Base-by-base conservation (phyloP, 768 basidiomycete species). In the Asterophora lycoperdoides region DNA sequence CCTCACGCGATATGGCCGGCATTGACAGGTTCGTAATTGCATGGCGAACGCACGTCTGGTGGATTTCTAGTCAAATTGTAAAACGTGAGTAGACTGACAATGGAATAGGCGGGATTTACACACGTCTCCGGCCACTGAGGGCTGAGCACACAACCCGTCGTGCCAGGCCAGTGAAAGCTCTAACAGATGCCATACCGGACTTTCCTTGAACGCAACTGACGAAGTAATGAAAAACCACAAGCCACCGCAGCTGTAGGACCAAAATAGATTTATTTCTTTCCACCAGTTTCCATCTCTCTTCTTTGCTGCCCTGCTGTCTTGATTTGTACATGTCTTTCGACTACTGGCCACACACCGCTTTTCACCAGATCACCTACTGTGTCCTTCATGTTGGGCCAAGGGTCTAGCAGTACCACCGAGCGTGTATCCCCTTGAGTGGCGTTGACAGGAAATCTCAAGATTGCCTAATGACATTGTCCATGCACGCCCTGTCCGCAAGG, bases 1-100 rank as follows among this genome's bases (percentile, higher is more conserved):
- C 93, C 68, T 96, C 93, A 0, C 92, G 93, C 2, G 89, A 93
- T 93, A 97, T 95, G 50, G 94, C 94, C 4, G 94, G 94, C 92
- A 97, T 95, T 57, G 80, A 72, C 50, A 95, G 79, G 53, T 83
- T 78, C 41, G 88, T 83, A 43, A 90, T 75, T 28, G 85, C 90
- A 55, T 67, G 67, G 37, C 79, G 76, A 38, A 64, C 59, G 44
- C 67, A 58, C 38, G 79, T 72, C 32, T 73, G 67, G 63, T 84
- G 86, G 43, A 89, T 60, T 48, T 72, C 82, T 85, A 57, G 30
- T 44, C 39, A 44, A 38, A 56, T 44, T 33, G 46, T 13, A 26
- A 51, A 8, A 39, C 8, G 29, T 51, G n/a, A 42, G 36, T 34
- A 5, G 20, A 43, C 14, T n/a, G 4, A 20, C 17, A n/a, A 2